Conservation (phyloP, 2,329 filamentous ascomycete species). For the Neopestalotiopsis sp. region DNA sequence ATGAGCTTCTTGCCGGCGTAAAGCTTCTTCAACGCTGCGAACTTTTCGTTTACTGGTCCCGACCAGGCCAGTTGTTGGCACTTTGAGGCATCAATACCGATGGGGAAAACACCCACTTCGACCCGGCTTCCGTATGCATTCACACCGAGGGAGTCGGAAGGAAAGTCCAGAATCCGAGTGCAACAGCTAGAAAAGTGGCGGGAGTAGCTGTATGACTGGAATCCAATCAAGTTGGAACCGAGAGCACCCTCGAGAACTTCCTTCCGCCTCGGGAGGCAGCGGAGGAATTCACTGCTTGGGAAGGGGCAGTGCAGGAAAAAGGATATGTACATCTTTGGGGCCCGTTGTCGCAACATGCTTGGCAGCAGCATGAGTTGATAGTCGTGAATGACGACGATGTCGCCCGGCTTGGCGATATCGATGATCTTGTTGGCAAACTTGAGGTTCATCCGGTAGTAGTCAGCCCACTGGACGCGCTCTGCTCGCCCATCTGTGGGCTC, state of each 20-base stretch:
- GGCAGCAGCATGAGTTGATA: slow-evolving; percentile 92
- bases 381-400: slow-evolving; percentile 91
- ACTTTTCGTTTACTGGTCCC: slow-evolving; percentile 71
- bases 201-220: slow-evolving; percentile 95
- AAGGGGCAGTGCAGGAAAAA: slow-evolving; percentile 96
- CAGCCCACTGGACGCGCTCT: slow-evolving; percentile 84
- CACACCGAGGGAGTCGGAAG: slow-evolving; percentile 82
- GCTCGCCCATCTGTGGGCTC: slow-evolving; percentile 84
- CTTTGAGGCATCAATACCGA: slow-evolving; percentile 87
- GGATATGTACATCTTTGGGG: slow-evolving; percentile 89
- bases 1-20: slow-evolving; percentile 95
- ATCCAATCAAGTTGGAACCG: slow-evolving; percentile 90
- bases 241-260: slow-evolving; percentile 89
- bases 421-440: slow-evolving; percentile 90
- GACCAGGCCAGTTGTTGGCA: slow-evolving; percentile 79
- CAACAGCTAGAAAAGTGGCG: slow-evolving; percentile 95
- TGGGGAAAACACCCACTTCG: slow-evolving; percentile 91
- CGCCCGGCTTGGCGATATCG: slow-evolving; percentile 88
- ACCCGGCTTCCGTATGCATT: slow-evolving; percentile 89
- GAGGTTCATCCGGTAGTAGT: slow-evolving; percentile 93
- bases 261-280: slow-evolving; percentile 85
- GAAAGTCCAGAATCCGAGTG: slow-evolving; percentile 87
- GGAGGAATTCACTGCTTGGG: slow-evolving; percentile 93
- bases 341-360: slow-evolving; percentile 82
- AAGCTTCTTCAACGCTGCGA: slow-evolving; percentile 73